Evolutionary conservation across 768 basidiomycete genomes (phyloP).

Genomic region (Tremella fuciformis): DNA sequence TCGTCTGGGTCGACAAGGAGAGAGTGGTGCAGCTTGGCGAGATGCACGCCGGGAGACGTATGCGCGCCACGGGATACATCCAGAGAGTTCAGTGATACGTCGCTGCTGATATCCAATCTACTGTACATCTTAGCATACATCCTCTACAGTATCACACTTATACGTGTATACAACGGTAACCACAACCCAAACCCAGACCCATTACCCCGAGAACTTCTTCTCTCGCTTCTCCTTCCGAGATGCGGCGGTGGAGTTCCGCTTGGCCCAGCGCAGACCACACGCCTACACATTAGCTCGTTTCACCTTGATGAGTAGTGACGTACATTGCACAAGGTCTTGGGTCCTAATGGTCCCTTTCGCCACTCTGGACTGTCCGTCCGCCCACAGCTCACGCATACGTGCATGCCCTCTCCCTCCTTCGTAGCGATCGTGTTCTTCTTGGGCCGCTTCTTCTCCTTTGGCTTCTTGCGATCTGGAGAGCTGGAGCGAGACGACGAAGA

Average conservation of each 20-base stretch:
- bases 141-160: too few species aligned
- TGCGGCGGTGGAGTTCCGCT: conserved; percentile 58
- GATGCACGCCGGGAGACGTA: too few species aligned
- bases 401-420: conserved; percentile 59
- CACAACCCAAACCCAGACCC: too few species aligned
- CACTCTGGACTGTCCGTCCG: conserved; percentile 96
- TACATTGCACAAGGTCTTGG: conserved; percentile 94
- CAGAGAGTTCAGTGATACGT: too few species aligned
- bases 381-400: conserved; percentile 89
- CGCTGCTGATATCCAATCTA: too few species aligned
- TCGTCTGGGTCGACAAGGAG: too few species aligned
- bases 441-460: conserved; percentile 15
- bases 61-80: too few species aligned
- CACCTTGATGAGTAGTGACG: conserved; percentile 17
- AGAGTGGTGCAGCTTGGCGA: too few species aligned
- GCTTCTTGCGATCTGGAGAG: conserved; percentile 3
- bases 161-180: too few species aligned
- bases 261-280: conserved; percentile 91
- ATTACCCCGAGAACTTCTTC: conserved; percentile 21
- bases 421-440: conserved; percentile 13
- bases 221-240: conserved; percentile 38
- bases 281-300: conserved; percentile 51
- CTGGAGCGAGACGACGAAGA: conserved; percentile 7
- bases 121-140: too few species aligned
- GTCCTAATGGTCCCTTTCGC: conserved; percentile 92